Evolutionary conservation across 108 stramenopile genomes (phyloP), one percentile per base, ranked within the genome.

Genomic region (Skeletonema tropicum): DNA sequence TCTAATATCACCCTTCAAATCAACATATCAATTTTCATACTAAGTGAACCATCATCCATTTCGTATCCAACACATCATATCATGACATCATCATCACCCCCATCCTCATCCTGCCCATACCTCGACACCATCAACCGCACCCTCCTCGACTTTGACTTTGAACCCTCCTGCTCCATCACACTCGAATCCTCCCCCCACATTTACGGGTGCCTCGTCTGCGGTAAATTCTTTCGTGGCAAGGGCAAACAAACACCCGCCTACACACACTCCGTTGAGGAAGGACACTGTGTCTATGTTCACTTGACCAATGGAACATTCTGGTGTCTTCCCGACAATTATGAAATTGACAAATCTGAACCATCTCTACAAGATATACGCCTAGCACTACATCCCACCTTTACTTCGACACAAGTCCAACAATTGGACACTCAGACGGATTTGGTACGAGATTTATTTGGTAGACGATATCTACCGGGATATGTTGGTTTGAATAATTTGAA

Each of bases 121-220:
- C 89, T 99, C 26, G 98, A 98, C 83, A 99, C 97, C 29, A 92
- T 99, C 78, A 85, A 98, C 59, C 95, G 99, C 59, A 80, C 93
- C 42, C 60, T 92, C 32, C 83, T 99, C 42, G 98, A 98, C 75
- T 99, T 99, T 74, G 98, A 98, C 76, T 96, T 97, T 64, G 94
- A 97, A 70, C 90, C 85, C 25, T 87, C 92, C 69, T 96, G 99
- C 85, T 94, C 95, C 64, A 87, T 97, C 9, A 90, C 98, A 13
- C 79, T 98, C 52, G 86, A 91, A 48, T 77, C 92, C 15, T 94
- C 94, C 30, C 84, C 93, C 7, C 96, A 98, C 82, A 95, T 99
- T 17, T 99, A 98, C 70, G 92, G 80, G 0, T 99, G 99, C 82
- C 88, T 99, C 30, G 96, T 98, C 8, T 99, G 99, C 76, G 99